Conservation (phyloP, 306 rosid genomes). For the Begonia peltatifolia region DNA sequence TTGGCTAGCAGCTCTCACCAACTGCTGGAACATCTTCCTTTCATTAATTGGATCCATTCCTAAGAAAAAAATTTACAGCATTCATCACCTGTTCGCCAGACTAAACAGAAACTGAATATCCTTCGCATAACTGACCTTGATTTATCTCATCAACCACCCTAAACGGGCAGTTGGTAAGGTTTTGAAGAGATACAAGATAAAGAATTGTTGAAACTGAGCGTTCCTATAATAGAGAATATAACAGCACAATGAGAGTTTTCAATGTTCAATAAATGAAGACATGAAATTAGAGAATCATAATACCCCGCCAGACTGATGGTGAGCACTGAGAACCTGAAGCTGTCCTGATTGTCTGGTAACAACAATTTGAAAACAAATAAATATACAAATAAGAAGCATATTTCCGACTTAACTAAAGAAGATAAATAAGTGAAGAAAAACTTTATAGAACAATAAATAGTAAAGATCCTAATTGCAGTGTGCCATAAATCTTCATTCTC, state of each 20-base stretch:
- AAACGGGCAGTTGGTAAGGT: slow-evolving; percentile 90
- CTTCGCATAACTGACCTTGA: slow-evolving; percentile 50
- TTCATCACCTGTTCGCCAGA: slow-evolving; percentile 10
- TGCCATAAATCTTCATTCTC: too few relatives aligned
- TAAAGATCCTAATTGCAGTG: too few relatives aligned
- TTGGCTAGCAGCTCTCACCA: slow-evolving; percentile 95
- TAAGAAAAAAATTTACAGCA: slow-evolving; percentile 14
- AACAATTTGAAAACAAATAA: slow-evolving; percentile 9
- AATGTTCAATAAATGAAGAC: not conserved
- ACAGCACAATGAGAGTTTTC: slow-evolving; percentile 4
- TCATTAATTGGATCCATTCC: slow-evolving; percentile 99
- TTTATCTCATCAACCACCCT: slow-evolving; percentile 97
- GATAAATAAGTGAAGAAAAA: too few relatives aligned
- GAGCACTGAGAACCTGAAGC: slow-evolving; percentile 80
- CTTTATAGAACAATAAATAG: too few relatives aligned
- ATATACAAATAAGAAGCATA: not conserved
- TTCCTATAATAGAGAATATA: slow-evolving; percentile 35
- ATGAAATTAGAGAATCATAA: slow-evolving; percentile 9
- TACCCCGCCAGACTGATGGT: slow-evolving; percentile 99
- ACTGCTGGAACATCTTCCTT: slow-evolving; percentile 96
- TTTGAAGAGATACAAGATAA: slow-evolving; percentile 95
- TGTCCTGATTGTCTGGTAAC: slow-evolving; percentile 55
- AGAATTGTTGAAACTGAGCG: slow-evolving; percentile 93
- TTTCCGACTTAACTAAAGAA: too few relatives aligned
- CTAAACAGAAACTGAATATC: slow-evolving; percentile 1